Base-by-base conservation (phyloP, 257 asterid species). In the Mitragyna speciosa region DNA sequence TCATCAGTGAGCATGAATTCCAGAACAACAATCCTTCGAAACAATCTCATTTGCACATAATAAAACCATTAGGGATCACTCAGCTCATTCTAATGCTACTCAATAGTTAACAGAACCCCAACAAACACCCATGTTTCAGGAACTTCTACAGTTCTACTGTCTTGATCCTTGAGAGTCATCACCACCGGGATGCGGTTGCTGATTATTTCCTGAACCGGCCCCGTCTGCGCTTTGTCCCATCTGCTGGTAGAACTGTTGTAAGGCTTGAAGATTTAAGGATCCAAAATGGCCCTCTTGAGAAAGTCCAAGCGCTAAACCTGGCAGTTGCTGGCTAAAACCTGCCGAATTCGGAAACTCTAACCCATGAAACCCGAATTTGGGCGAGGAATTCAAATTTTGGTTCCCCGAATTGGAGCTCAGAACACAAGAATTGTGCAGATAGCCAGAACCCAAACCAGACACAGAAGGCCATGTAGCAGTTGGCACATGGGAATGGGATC, bases 241-340 rank as follows among this genome's bases (percentile, higher is more conserved):
- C 76, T 90, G 95, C 83, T 90, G 95, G 63, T 92, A 90, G 28
- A 88, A 83, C 77, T 90, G 93, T 24, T 69, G 86, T 0, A 92
- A 79, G 9, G 91, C 86, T 30, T 92, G 95, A 36, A 86, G 79
- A 85, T 86, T 90, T 6, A 90, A 20, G 39, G 89, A 89, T 58
- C 93, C 93, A 51, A 89, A 87, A 59, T 86, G 89, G 10, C 91
- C 92, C 39, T 90, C 97, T 10, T 90, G 97, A 43, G 97, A 92
- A 31, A 92, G 93, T 11, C 97, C 97, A n/a, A 92, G 95, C 86
- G 90, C 95, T 75, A 92, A 78, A 22, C 93, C 97, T 4, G 96
- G 96, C 64, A 86, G 36, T 43, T 87, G 87, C 31, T 83, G 87
- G 8, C 80, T 52, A 33, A 58, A 73, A 47, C 75, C 79, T 33